Base-by-base conservation (phyloP, 495 filamentous ascomycete genomes). In the Parathielavia hyrcaniae region DNA sequence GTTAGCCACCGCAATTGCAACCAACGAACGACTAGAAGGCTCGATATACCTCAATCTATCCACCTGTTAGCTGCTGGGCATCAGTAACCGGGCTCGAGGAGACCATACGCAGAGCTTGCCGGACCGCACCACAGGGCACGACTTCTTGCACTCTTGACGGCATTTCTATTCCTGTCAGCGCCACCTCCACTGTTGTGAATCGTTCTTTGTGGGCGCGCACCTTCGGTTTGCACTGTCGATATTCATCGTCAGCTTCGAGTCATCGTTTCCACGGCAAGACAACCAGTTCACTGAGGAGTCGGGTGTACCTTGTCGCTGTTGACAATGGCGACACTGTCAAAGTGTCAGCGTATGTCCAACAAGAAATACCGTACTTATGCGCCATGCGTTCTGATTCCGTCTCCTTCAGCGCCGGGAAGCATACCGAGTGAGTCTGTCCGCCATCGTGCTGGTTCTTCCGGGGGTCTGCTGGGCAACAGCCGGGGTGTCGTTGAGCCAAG, bases 131-230 rank as follows among this genome's bases (percentile, higher is more conserved):
- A 98, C 76, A n/a, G 95, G 93, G 71, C 93, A 98, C 8, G 90
- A 90, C 73, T 96, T 96, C 76, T 97, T 97, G 83, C 95, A 98
- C 77, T 98, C 93, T 79, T 98, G 93, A 63, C 91, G 82, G 34
- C 69, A 71, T 69, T 71, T 71, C 66, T 69, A 54, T 16, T 47
- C n/a, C 40, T 16, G 55, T 67, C 36, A 67, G 61, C 12, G 44
- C 22, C n/a, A 30, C 30, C n/a, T 32, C 26, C 6, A 14, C 17
- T 19, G 22, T 16, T 30, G 30, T 8, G 17, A 8, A 26, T n/a
- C 23, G 4, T 19, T 10, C 16, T 2, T 20, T 16, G 5, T 20
- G 17, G 20, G 26, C 13, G 50, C 63, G 49, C 79, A 90, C 90
- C 85, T 97, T 97, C n/a, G 91, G 91, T 71, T 96, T 97, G 82